Percentiles rank a stretch among this genome's conserved stretches.
These are phyloP conservation scores for Fagopyrum esculentum DNA, from an alignment of 148 eudicot genomes.

Conservation along the genomic window DNA sequence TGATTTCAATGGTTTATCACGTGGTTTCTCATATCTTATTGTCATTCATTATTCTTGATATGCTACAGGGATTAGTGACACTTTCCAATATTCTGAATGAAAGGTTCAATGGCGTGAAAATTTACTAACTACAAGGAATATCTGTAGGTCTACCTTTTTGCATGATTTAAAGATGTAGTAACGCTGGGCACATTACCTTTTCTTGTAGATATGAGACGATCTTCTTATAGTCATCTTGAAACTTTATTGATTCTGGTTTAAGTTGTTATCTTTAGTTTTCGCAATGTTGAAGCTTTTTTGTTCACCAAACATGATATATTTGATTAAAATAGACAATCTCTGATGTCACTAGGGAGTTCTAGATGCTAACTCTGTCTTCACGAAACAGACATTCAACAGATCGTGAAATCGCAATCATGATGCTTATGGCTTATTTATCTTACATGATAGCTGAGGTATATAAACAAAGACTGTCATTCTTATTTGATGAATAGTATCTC, in stretches of 20 bases:
- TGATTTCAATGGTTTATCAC: neutral
- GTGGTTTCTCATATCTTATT: neutral
- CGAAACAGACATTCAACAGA: constrained; percentile 84
- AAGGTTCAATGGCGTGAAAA: neutral
- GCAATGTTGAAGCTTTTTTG: neutral
- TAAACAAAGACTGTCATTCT: neutral
- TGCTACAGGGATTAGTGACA: neutral
- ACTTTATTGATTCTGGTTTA: neutral
- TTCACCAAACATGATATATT: neutral
- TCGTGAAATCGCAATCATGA: constrained; percentile 95
- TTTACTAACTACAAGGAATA: neutral
- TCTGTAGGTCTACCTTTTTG: neutral
- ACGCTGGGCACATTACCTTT: neutral
- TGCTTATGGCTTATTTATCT: constrained; percentile 90
- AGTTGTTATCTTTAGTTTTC: neutral
- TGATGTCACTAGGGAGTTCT: neutral
- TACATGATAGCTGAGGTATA: constrained; percentile 91
- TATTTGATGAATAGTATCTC: neutral
- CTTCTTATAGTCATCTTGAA: neutral
- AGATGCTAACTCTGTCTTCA: neutral
- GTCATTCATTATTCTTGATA: neutral
- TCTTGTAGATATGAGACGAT: neutral
- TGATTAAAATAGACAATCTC: neutral
- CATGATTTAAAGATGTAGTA: neutral
- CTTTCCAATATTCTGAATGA: neutral